phyloP scores from a whole-genome alignment of 2,329 filamentous ascomycete genomes.

The Geosmithia putterillii region DNA sequence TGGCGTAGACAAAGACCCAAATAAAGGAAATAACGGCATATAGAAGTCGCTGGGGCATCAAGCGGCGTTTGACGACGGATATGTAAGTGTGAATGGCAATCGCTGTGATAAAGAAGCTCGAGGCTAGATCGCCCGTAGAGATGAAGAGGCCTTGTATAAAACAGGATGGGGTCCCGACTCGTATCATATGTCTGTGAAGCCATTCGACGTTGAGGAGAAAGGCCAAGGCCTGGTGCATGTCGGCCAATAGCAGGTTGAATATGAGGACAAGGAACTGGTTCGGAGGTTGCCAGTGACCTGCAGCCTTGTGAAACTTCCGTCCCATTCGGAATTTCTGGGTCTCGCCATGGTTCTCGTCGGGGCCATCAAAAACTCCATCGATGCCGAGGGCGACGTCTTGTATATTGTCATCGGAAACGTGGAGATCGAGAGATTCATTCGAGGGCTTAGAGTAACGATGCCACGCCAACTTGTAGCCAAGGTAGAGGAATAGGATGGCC shows the following conservation, averaged over 20 bases:
- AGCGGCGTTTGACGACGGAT: conserved; percentile 43
- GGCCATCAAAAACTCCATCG: conserved; percentile 17
- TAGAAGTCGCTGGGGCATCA: conserved; percentile 36
- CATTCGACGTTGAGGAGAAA: conserved; percentile 53
- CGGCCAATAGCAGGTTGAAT: conserved; percentile 56
- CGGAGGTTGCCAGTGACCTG: conserved; percentile 18
- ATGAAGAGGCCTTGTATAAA: conserved; percentile 57
- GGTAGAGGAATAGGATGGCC: conserved; percentile 15
- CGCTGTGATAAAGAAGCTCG: conserved; percentile 52
- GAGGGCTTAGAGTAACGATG: conserved; percentile 9
- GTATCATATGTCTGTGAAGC: conserved; percentile 38
- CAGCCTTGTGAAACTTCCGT: neutral
- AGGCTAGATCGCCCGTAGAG: conserved; percentile 52
- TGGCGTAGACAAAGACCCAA: conserved; percentile 48
- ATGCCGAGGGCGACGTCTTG: conserved; percentile 21
- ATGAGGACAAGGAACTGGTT: conserved; percentile 62
- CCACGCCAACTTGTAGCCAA: conserved; percentile 18
- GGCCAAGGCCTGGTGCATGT: conserved; percentile 52
- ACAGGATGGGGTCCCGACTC: conserved; percentile 42
- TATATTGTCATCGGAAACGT: neutral
- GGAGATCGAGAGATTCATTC: neutral
- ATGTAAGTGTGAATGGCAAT: conserved; percentile 58
- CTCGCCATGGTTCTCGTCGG: conserved; percentile 2
- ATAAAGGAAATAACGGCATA: conserved; percentile 30
- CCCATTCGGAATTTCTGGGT: neutral